Evolutionary conservation across 108 stramenopile species (phyloP), one percentile per base, ranked within the genome.

Genomic region (Skeletonema marinoi): DNA sequence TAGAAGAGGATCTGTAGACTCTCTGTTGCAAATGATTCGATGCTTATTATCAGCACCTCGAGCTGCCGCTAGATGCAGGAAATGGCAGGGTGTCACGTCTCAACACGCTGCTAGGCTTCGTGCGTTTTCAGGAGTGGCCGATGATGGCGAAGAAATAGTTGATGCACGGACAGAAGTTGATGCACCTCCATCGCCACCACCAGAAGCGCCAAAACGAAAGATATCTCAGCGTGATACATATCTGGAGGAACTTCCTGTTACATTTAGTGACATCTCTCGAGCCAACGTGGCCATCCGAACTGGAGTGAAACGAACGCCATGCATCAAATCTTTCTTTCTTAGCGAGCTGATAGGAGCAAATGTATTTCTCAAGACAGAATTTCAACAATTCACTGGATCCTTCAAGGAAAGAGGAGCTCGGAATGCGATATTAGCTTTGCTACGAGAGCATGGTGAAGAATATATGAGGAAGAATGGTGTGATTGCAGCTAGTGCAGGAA

Each of bases 341-440:
- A 88, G 87, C 19, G 92, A 96, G 80, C 60, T 93, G 12, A 83
- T 90, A 9, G 92, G 91, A n/a, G 90, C 90, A 25, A 90, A 93
- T 63, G 81, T 96, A 14, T 96, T 78, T 50, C 83, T 96, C 50
- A 96, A 96, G 81, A 84, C 87, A 25, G 96, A 96, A 75, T 88
- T 92, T 61, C 87, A 87, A 61, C 92, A 94, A 84, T 96, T 96
- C 72, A 99, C 98, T 3, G 98, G 98, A 3, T 91, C 90, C 8
- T 99, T 99, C 85, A 99, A 99, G 74, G 98, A 99, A 83, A 91
- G 98, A 6, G 98, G 98, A 6, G 98, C 97, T 0, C 70, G 98
- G 4, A 98, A 98, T 85, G 96, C 98, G 21, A 92, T 99, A 29
- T 60, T 98, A 50, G 64, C 78, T 8, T 73, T 97, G 46, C 60